These are phyloP conservation scores for Musa acuminata DNA, from an alignment of 176 grass and related monocot genomes.

Conservation along the genomic window DNA sequence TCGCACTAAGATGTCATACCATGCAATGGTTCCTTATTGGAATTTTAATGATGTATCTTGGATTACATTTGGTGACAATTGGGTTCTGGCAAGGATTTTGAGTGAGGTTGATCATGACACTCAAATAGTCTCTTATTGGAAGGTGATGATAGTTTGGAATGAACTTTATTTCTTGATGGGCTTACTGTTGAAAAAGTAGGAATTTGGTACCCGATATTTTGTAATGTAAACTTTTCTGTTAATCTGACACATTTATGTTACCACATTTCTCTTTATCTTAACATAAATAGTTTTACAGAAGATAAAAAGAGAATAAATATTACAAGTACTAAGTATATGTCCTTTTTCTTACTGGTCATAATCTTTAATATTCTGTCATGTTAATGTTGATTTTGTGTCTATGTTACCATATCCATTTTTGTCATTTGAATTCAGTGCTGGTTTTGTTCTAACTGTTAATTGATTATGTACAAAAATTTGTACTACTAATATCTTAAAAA, in stretches of 20 bases:
- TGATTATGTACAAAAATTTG: too few species aligned
- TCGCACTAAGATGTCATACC: background rate
- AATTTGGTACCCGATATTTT: background rate
- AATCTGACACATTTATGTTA: background rate
- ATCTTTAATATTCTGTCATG: too few species aligned
- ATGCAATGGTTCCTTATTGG: background rate
- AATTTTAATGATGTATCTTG: background rate
- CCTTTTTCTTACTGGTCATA: too few species aligned
- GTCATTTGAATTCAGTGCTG: too few species aligned
- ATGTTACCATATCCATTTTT: too few species aligned
- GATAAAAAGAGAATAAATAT: too few species aligned
- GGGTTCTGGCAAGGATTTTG: background rate
- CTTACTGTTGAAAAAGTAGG: background rate
- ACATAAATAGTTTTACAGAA: too few species aligned
- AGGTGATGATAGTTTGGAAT: background rate
- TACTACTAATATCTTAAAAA: too few species aligned
- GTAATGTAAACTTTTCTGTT: background rate
- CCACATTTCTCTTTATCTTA: too few species aligned
- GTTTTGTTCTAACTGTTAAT: too few species aligned
- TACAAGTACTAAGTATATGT: too few species aligned
- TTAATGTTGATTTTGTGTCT: too few species aligned
- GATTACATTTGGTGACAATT: background rate
- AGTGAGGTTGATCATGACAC: background rate
- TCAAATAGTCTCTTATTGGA: background rate
- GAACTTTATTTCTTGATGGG: background rate